Evolutionary conservation across 805 yeast species (phyloP).

Genomic region (Kregervanrija pseudodelftensis): DNA sequence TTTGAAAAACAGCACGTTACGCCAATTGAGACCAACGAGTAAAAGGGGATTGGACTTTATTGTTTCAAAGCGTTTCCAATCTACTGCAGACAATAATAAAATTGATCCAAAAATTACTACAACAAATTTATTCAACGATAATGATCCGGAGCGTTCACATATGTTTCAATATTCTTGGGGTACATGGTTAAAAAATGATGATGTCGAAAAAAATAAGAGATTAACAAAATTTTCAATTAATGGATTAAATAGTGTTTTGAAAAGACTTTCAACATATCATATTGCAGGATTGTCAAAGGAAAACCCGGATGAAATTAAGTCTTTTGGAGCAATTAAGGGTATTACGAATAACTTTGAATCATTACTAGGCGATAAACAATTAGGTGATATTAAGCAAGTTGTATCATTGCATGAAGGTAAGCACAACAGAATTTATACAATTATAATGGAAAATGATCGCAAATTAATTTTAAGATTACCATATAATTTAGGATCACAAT

Average conservation of each 20-base stretch:
- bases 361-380: conserved; percentile 11
- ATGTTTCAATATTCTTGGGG: conserved; percentile 92
- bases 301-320: conserved; percentile 34
- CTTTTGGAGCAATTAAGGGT: conserved; percentile 18
- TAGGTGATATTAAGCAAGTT: conserved; percentile 52
- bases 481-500: conserved; percentile 64
- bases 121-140: conserved; percentile 9
- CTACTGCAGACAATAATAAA: too few relatives aligned
- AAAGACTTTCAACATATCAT: conserved; percentile 4
- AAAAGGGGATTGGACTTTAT: too few relatives aligned
- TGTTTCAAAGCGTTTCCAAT: too few relatives aligned
- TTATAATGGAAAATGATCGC: conserved; percentile 33
- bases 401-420: conserved; percentile 89
- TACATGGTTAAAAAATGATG: conserved; percentile 82
- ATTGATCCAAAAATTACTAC: conserved; percentile 1
- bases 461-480: conserved; percentile 81
- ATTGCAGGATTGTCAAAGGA: conserved; percentile 13
- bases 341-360: conserved; percentile 15
- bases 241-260: conserved; percentile 46
- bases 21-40: too few relatives aligned
- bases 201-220: conserved; percentile 64
- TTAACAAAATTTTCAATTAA: conserved; percentile 74
- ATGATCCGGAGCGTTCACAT: conserved; percentile 13
- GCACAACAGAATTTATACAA: conserved; percentile 80
- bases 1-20: background rate